Evolutionary conservation across 192 early-diverging fungal species (phyloP).

Genomic region (Allomyces macrogynus): DNA sequence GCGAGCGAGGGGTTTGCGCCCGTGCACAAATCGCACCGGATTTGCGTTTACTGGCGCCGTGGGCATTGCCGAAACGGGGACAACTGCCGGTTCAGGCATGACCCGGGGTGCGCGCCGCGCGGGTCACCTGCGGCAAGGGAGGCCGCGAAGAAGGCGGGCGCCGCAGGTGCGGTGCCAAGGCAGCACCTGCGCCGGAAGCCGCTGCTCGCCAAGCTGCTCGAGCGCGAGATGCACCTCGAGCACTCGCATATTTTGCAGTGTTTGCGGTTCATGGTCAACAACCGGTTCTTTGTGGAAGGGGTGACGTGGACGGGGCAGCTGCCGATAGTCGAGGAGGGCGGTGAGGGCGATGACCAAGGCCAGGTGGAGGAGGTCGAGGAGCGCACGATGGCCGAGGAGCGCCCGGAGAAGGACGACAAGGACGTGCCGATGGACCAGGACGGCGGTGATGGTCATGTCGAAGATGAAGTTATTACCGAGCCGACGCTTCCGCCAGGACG

Average conservation of each 20-base stretch:
- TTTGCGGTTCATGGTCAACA: background rate
- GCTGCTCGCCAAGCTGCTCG: background rate
- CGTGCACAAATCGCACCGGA: background rate
- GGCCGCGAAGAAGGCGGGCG: too few relatives aligned
- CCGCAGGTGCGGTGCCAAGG: background rate
- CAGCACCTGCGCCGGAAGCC: background rate
- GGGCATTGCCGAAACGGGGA: background rate
- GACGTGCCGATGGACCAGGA: background rate
- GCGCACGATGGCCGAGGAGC: background rate
- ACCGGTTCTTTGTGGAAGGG: background rate
- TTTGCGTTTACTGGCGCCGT: too few relatives aligned
- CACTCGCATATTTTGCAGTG: background rate
- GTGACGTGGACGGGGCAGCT: background rate
- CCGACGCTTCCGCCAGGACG: too few relatives aligned
- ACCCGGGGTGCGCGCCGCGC: background rate
- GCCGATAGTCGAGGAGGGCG: background rate
- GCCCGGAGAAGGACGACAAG: background rate
- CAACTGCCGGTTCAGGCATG: background rate
- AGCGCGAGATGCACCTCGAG: background rate
- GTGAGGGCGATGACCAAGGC: background rate
- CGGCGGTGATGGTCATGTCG: background rate
- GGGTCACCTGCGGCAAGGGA: too few relatives aligned
- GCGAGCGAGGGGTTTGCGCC: background rate
- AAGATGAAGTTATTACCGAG: too few relatives aligned
- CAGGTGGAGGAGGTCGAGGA: background rate